Conservation (phyloP, 148 eudicot genomes). For the Heliamphora exappendiculata region DNA sequence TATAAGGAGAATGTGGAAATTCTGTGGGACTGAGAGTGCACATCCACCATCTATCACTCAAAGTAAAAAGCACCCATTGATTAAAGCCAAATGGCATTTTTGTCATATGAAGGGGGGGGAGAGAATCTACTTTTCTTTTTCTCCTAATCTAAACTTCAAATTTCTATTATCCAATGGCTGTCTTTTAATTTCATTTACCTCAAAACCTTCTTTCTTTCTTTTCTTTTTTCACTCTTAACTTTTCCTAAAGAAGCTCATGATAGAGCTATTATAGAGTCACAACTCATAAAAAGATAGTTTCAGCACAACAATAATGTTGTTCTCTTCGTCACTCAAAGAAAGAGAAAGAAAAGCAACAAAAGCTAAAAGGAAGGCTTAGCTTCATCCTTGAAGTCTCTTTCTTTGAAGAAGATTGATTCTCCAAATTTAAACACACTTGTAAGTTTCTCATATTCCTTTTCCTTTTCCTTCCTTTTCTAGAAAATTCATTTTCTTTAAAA, state of each 20-base stretch:
- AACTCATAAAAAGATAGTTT: constrained; percentile 13
- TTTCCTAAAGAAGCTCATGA: constrained; percentile 15
- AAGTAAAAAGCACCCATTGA: constrained; percentile 32
- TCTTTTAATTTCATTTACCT: constrained; percentile 18
- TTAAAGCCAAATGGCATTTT: constrained; percentile 54
- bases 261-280: constrained; percentile 13
- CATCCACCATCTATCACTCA: constrained; percentile 46
- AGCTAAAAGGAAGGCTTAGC: constrained; percentile 34
- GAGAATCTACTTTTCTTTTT: constrained; percentile 44
- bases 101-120: constrained; percentile 31
- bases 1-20: no score
- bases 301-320: constrained; percentile 18
- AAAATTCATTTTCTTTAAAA: constrained; percentile 30
- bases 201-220: constrained; percentile 13
- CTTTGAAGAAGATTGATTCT: constrained; percentile 46
- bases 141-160: constrained; percentile 42
- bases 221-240: constrained; percentile 19
- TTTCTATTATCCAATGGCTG: constrained; percentile 67
- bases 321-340: constrained; percentile 27
- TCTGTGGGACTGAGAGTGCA: constrained; percentile 46
- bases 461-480: constrained; percentile 34
- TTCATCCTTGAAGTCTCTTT: constrained; percentile 72
- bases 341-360: constrained; percentile 22
- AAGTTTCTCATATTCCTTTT: constrained; percentile 61
- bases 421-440: constrained; percentile 24